Base-by-base conservation (phyloP, 192 early-diverging fungal genomes). In the Paraglomus occultum region DNA sequence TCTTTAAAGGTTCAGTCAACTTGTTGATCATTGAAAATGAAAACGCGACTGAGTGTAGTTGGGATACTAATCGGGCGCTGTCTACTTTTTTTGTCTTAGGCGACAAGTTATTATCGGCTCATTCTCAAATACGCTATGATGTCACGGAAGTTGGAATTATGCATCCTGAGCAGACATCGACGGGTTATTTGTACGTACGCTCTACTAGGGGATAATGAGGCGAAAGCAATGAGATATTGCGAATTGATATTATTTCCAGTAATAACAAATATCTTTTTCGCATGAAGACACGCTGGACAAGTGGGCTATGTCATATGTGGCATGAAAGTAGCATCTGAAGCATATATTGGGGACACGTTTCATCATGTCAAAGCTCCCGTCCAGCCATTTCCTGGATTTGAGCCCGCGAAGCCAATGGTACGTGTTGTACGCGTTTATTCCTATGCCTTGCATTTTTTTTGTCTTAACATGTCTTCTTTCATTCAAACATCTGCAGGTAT, bases 271-370 rank as follows among this genome's bases (percentile, higher is more conserved):
- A 12, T 61, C 20, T 31, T 43, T 45, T 51, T 18, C 7, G 23
- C 14, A 31, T 20, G 17, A 49, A 88, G 85, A 20, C 82, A 86
- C 51, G 83, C 78, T 14, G 92, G 92, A 6, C 92, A 94, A 70
- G 95, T 99, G 22, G 96, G 96, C 0, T 99, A 94, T 77, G 84
- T 95, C 46, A 81, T 91, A 12, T 87, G 94, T 73, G 91, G 91
- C 67, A 96, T 99, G 94, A 96, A 96, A 76, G 88, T 89, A 1
- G 87, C 93, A 1, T 82, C 90, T 55, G 96, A 99, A 75, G 94
- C 96, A 2, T 87, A 91, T 72, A 91, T 99, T 23, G 96, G 96
- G 17, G 96, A 99, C 75, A 99, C 96, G 6, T 96, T 97, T 67
- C 89, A 92, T 82, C 83, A 83, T 67, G 74, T 87, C 63, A 84